phyloP scores from a whole-genome alignment of 2,329 filamentous ascomycete species.

The Fusarium sarcochroum region DNA sequence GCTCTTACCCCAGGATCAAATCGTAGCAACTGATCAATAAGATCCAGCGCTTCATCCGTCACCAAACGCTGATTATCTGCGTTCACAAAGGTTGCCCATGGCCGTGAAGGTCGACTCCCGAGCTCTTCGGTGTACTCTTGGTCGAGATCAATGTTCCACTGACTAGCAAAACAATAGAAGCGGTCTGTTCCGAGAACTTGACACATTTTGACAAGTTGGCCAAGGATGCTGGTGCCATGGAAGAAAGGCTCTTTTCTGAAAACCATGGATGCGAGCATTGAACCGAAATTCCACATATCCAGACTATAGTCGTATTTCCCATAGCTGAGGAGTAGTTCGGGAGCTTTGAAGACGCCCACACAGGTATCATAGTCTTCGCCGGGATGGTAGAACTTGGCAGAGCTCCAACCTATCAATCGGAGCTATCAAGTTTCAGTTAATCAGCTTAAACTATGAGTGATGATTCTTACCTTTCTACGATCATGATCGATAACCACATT shows the following conservation, averaged over 20 bases:
- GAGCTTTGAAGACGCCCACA: conserved; percentile 72
- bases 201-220: conserved; percentile 97
- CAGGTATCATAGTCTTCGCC: neutral
- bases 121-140: conserved; percentile 97
- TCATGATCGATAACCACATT: conserved; percentile 25
- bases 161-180: conserved; percentile 95
- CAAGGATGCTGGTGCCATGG: conserved; percentile 95
- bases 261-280: conserved; percentile 99
- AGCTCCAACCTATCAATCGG: conserved; percentile 26
- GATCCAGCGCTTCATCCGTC: conserved; percentile 94
- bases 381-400: neutral
- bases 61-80: conserved; percentile 95
- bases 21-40: conserved; percentile 92
- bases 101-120: conserved; percentile 91
- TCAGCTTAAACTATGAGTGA: neutral
- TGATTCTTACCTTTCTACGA: neutral
- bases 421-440: neutral
- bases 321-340: conserved; percentile 91
- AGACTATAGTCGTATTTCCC: conserved; percentile 98
- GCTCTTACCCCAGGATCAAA: conserved; percentile 91
- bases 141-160: conserved; percentile 97
- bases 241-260: conserved; percentile 99
- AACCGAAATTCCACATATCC: conserved; percentile 98
- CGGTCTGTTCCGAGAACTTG: conserved; percentile 97
- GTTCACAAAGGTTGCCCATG: conserved; percentile 95